Percentiles rank a stretch among this genome's conserved stretches.
phyloP scores from a whole-genome alignment of 2,329 filamentous ascomycete genomes.

The Orbilia blumenaviensis region DNA sequence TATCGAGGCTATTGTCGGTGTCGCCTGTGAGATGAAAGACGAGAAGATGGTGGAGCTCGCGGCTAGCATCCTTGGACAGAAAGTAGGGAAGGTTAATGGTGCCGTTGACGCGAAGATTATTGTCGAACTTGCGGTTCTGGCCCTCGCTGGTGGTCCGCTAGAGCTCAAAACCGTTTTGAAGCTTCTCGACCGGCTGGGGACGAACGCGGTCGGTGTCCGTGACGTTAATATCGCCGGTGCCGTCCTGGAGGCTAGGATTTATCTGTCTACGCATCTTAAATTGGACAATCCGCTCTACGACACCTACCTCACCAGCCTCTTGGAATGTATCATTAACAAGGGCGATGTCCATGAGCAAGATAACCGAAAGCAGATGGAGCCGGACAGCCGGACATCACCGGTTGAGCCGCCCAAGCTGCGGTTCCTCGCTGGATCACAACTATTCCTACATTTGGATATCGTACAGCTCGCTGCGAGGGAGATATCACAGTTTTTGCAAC shows the following conservation, averaged over 20 bases:
- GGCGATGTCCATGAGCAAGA: conserved; percentile 82
- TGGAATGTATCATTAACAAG: conserved; percentile 88
- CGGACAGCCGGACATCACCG: conserved; percentile 64
- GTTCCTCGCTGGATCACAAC: conserved; percentile 43
- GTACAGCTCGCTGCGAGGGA: conserved; percentile 76
- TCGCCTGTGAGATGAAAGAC: conserved; percentile 81
- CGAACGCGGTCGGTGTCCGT: conserved; percentile 75
- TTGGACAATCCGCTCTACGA: conserved; percentile 79
- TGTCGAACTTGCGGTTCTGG: conserved; percentile 79
- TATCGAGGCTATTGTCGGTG: conserved; percentile 93
- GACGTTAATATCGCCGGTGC: conserved; percentile 75
- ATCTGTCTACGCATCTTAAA: conserved; percentile 76
- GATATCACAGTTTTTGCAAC: conserved; percentile 85
- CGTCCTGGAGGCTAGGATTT: conserved; percentile 78
- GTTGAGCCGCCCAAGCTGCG: conserved; percentile 49
- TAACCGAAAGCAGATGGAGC: conserved; percentile 77
- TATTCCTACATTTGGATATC: conserved; percentile 54
- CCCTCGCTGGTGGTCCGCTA: conserved; percentile 77
- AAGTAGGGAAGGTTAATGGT: conserved; percentile 83
- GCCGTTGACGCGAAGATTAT: conserved; percentile 86
- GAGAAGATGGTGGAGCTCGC: conserved; percentile 92
- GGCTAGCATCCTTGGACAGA: conserved; percentile 95
- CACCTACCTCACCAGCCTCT: conserved; percentile 81
- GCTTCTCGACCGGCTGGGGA: conserved; percentile 78
- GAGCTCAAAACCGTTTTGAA: conserved; percentile 89